Conservation (phyloP, 75 land plant species). For the Pseudotsuga menziesii region DNA sequence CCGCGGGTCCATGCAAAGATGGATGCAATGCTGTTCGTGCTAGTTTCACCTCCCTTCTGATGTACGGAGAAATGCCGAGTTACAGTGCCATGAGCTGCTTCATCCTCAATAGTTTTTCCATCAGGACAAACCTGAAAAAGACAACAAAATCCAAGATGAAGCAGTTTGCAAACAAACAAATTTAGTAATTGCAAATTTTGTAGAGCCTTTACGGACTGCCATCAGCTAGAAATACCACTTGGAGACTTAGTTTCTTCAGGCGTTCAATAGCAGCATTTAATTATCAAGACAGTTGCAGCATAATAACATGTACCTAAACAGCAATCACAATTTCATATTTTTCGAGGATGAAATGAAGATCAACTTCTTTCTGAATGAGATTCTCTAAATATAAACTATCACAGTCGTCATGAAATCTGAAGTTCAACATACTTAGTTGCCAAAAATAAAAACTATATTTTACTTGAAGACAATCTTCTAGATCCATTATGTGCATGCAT, state of each 20-base stretch:
- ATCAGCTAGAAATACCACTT: too few species aligned
- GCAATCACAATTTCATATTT: too few species aligned
- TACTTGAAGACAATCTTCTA: neutral
- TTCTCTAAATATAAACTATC: too few species aligned
- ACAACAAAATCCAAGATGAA: neutral
- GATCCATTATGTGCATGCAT: neutral
- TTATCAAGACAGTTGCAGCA: too few species aligned
- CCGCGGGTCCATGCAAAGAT: slow-evolving; percentile 95
- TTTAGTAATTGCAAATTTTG: neutral
- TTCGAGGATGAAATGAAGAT: too few species aligned
- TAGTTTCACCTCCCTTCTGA: slow-evolving; percentile 96
- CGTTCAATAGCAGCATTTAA: too few species aligned
- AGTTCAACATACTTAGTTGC: neutral
- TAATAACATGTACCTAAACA: too few species aligned
- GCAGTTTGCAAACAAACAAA: neutral
- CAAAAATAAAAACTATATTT: neutral
- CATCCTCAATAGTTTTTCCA: slow-evolving; percentile 95
- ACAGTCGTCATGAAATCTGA: neutral
- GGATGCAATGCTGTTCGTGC: slow-evolving; percentile 92
- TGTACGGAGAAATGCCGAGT: slow-evolving; percentile 87
- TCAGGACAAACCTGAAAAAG: slow-evolving; percentile 78
- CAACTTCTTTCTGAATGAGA: too few species aligned
- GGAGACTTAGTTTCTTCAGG: too few species aligned
- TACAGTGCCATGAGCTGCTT: slow-evolving; percentile 95
- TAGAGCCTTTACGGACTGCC: neutral